These are phyloP conservation scores for Leucocoprinus sp. DNA, from an alignment of 768 basidiomycete species.

Conservation along the genomic window DNA sequence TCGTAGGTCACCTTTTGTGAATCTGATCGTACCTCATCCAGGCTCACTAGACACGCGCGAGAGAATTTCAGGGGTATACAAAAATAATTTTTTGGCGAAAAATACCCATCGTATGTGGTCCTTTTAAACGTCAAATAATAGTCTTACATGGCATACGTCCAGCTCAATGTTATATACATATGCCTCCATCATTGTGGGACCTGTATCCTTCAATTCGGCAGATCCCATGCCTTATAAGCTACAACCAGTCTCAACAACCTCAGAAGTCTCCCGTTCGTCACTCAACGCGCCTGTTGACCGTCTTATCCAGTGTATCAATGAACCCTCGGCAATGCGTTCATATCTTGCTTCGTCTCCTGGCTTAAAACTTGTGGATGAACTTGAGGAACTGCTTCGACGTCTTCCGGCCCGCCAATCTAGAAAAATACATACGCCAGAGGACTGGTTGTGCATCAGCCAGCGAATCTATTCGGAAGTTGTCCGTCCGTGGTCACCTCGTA, in stretches of 20 bases:
- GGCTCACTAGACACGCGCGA: neutral
- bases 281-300: conserved; percentile 5
- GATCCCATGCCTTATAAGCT: conserved; percentile 3
- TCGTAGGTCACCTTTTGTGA: neutral
- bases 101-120: neutral
- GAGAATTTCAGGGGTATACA: neutral
- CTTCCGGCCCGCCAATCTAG: conserved; percentile 4
- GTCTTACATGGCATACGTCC: conserved; percentile 2
- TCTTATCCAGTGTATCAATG: conserved; percentile 3
- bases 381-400: conserved; percentile 3
- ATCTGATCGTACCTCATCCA: too few relatives aligned
- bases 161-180: conserved; percentile 3
- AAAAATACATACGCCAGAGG: conserved; percentile 5
- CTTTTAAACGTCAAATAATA: neutral
- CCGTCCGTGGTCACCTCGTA: conserved; percentile 15
- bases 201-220: neutral
- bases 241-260: neutral
- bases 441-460: conserved; percentile 7
- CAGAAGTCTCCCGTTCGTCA: conserved; percentile 2
- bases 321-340: conserved; percentile 7
- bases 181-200: conserved; percentile 1
- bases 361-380: conserved; percentile 5
- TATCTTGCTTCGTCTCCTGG: conserved; percentile 6
- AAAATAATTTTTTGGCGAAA: neutral
- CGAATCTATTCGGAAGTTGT: conserved; percentile 9